Base-by-base conservation (phyloP, 768 basidiomycete genomes). In the Saitozyma sp. region DNA sequence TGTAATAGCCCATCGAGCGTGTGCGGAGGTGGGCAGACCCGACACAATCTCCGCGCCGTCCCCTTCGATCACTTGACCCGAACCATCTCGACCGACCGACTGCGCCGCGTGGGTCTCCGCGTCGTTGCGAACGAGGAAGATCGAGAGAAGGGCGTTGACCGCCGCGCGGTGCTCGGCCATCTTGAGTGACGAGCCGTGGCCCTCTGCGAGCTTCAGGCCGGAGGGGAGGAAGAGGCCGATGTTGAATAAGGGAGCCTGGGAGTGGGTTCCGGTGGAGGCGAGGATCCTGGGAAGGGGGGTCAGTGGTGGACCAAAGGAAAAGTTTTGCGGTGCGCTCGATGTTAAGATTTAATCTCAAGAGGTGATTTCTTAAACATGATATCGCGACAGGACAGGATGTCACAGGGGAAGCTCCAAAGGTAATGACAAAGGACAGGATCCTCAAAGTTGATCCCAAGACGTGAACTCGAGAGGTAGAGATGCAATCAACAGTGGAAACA, bases 101-200 rank as follows among this genome's bases (percentile, higher is more conserved):
- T 29, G 29, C 29, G 29, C n/a, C n/a, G n/a, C n/a, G n/a, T n/a
- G n/a, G n/a, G n/a, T n/a, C n/a, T n/a, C n/a, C n/a, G n/a, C n/a
- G n/a, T n/a, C 76, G 6, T 65, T 66, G 50, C 73, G 58, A 16
- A 78, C 71, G 2, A 73, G 62, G 65, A 69, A 79, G 38, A 79
- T 50, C 37, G 67, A 60, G 16, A 65, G 59, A 11, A 79, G 65
- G 11, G 76, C 78, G 59, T 79, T 78, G 57, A 73, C 63, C 13
- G 75, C 69, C 79, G 92, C 92, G 61, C 95, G 84, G 81, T 86
- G 94, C 80, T 97, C 92, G 14, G 92, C 92, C 95, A 98, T 98
- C 78, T 86, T 88, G 58, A 97, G 81, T 3, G 91, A 93, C 68
- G 86, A 88, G 56, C 96, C 96, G 74, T 94, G 92, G 13, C 94